Evolutionary conservation across 768 basidiomycete species (phyloP).

Genomic region (Mycena filopes): DNA sequence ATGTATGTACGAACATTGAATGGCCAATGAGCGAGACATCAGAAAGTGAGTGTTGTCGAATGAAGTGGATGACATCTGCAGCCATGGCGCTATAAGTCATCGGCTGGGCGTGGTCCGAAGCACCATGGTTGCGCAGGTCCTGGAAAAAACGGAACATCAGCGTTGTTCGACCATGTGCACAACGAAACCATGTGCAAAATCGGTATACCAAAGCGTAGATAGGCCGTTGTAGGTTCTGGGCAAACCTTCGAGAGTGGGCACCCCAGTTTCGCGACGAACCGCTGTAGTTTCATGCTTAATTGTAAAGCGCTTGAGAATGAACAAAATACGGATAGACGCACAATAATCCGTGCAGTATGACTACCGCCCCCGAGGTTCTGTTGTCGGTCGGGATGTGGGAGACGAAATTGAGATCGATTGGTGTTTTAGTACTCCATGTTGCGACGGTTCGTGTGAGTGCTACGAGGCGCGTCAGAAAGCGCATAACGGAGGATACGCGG

Average conservation of each 20-base stretch:
- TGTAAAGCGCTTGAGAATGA: not conserved
- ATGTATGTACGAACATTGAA: constrained; percentile 93
- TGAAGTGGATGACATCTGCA: constrained; percentile 76
- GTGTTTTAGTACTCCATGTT: constrained; percentile 2
- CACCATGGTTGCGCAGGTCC: constrained; percentile 93
- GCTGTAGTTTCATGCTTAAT: constrained; percentile 47
- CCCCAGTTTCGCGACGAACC: constrained; percentile 93
- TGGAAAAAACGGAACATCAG: constrained; percentile 43
- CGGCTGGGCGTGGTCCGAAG: constrained; percentile 77
- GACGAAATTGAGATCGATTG: constrained; percentile 25
- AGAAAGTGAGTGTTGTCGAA: constrained; percentile 60
- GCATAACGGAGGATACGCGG: not conserved
- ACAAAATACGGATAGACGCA: constrained; percentile 42
- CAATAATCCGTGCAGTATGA: constrained; percentile 76
- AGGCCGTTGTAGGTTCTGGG: constrained; percentile 69
- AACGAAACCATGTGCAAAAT: too few species aligned
- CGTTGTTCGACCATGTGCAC: too few species aligned
- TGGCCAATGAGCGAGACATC: constrained; percentile 86
- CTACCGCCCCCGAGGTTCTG: constrained; percentile 53
- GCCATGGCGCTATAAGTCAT: constrained; percentile 88
- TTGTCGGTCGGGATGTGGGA: constrained; percentile 33
- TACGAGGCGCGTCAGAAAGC: not conserved
- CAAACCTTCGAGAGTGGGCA: constrained; percentile 80
- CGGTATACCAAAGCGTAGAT: constrained; percentile 83
- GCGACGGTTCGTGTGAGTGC: not conserved